phyloP scores from a whole-genome alignment of 768 basidiomycete species.

The Serpula lacrymans region DNA sequence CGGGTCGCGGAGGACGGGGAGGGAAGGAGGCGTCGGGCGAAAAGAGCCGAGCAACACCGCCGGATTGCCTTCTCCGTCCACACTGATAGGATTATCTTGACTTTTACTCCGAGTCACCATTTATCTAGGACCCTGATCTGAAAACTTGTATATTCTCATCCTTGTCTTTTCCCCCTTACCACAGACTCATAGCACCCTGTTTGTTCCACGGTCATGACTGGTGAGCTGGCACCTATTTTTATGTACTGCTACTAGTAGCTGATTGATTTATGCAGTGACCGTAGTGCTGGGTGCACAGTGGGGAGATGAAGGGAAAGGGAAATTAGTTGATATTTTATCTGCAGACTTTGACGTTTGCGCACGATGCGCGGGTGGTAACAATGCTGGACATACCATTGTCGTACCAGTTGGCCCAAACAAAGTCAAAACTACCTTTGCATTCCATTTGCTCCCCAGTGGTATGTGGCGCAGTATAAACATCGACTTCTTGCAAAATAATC shows the following conservation, averaged over 20 bases:
- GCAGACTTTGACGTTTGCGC: slow-evolving; percentile 90
- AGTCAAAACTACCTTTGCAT: slow-evolving; percentile 83
- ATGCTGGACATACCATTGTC: slow-evolving; percentile 98
- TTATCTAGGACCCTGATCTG: too few species aligned
- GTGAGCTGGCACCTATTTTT: slow-evolving; percentile 10
- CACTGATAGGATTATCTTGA: too few species aligned
- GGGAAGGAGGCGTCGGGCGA: too few species aligned
- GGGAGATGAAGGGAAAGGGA: slow-evolving; percentile 94
- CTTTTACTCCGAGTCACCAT: too few species aligned
- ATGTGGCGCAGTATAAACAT: slow-evolving; percentile 19
- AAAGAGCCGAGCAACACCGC: too few species aligned
- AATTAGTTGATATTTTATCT: slow-evolving; percentile 94
- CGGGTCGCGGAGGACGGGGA: background rate
- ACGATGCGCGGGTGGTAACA: slow-evolving; percentile 96
- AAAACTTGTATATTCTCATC: slow-evolving; percentile 2
- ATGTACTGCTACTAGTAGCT: slow-evolving; percentile 5
- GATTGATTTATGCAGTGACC: slow-evolving; percentile 38
- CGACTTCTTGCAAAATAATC: slow-evolving; percentile 3
- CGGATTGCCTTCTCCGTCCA: too few species aligned
- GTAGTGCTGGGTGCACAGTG: slow-evolving; percentile 88
- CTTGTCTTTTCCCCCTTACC: slow-evolving; percentile 9
- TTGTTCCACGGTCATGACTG: slow-evolving; percentile 16
- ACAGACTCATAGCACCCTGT: slow-evolving; percentile 1
- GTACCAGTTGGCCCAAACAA: slow-evolving; percentile 67
- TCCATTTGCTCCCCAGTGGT: slow-evolving; percentile 95